Percentiles rank a stretch among this genome's conserved stretches.
phyloP scores from a whole-genome alignment of 257 asterid genomes.

The Fraxinus quadrangulata region DNA sequence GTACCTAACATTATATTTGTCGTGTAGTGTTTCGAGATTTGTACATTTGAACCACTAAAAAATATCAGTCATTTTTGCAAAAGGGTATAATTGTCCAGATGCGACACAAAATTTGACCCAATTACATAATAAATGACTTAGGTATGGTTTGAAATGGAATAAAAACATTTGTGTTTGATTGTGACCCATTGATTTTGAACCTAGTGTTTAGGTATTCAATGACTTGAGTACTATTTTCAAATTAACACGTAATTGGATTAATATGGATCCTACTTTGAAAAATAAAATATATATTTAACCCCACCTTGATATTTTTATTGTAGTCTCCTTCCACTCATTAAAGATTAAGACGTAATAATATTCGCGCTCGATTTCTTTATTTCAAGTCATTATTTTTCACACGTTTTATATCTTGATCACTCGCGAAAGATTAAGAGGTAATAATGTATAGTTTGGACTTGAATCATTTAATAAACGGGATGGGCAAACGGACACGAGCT shows the following conservation, averaged over 20 bases:
- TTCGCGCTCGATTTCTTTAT: too few relatives aligned
- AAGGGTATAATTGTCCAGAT: too few relatives aligned
- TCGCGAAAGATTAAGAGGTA: not conserved
- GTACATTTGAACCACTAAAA: too few relatives aligned
- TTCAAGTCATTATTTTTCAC: too few relatives aligned
- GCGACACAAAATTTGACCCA: too few relatives aligned
- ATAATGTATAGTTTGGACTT: not conserved
- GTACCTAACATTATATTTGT: too few relatives aligned
- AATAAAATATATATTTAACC: not conserved
- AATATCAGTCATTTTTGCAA: too few relatives aligned
- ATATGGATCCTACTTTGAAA: not conserved
- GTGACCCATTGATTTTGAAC: not conserved
- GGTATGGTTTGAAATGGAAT: not conserved
- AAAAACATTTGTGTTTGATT: not conserved
- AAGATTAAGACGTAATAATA: not conserved
- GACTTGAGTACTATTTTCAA: not conserved
- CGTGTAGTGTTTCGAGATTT: too few relatives aligned
- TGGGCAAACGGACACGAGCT: not conserved
- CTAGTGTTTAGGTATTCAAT: not conserved
- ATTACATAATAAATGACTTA: too few relatives aligned
- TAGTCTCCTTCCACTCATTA: not conserved
- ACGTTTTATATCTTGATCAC: not conserved
- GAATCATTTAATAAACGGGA: not conserved
- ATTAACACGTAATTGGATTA: not conserved
- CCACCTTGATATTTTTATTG: not conserved